Evolutionary conservation across 495 filamentous ascomycete genomes (phyloP).

Genomic region (Penicillium soppii): DNA sequence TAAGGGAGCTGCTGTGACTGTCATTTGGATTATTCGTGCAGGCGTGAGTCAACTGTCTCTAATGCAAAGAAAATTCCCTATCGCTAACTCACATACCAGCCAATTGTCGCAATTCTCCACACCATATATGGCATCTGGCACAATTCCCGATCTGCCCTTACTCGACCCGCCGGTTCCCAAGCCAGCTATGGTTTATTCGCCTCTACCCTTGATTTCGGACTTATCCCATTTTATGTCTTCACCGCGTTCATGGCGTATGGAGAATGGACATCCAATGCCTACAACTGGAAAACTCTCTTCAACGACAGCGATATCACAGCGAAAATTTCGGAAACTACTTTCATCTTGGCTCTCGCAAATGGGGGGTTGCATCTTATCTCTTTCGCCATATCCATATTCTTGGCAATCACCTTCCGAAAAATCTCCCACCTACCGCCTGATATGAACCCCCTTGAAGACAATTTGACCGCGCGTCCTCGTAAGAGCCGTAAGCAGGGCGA

Average conservation of each 20-base stretch:
- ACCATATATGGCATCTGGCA: constrained; percentile 77
- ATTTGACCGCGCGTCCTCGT: constrained; percentile 74
- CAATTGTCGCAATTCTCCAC: constrained; percentile 67
- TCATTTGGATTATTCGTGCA: constrained; percentile 74
- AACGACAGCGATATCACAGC: constrained; percentile 42
- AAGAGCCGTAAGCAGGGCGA: constrained; percentile 73
- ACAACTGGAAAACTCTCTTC: constrained; percentile 66
- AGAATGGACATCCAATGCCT: constrained; percentile 38
- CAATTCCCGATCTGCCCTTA: constrained; percentile 62
- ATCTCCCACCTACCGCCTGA: constrained; percentile 81
- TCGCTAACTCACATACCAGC: constrained; percentile 40
- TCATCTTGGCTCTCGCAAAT: constrained; percentile 59
- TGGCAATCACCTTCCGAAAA: constrained; percentile 73
- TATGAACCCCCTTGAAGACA: constrained; percentile 87
- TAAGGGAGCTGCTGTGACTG: constrained; percentile 55
- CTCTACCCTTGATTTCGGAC: constrained; percentile 63
- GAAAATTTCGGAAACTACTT: constrained; percentile 60
- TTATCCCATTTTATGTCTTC: constrained; percentile 78
- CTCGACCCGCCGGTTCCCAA: constrained; percentile 70
- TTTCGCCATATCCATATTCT: constrained; percentile 64
- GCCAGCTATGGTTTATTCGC: constrained; percentile 85
- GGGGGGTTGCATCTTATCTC: constrained; percentile 70
- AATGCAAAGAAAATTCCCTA: not conserved
- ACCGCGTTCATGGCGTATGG: constrained; percentile 57
- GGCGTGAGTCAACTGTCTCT: constrained; percentile 55